Base-by-base conservation (phyloP, 2,329 filamentous ascomycete genomes). In the Talaromyces sp. region DNA sequence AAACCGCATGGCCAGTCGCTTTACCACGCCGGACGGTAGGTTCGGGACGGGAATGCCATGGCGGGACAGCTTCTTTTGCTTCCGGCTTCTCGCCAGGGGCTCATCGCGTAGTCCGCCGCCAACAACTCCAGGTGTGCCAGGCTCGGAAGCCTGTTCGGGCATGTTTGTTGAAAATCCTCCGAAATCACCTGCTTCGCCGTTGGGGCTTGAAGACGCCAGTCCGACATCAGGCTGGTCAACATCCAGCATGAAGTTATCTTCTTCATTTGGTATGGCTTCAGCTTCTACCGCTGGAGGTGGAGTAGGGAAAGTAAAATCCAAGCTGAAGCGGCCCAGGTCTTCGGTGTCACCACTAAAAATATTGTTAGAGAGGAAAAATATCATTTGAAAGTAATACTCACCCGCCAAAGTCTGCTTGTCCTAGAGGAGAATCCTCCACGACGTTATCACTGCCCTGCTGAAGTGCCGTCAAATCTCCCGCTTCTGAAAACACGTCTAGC, bases 31-130 rank as follows among this genome's bases (percentile, higher is more conserved):
- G 0, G 84, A 78, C 2, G 92, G 91, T 50, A 96, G 78, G 0
- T 88, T 87, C 0, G 91, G 89, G 66, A 93, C 92, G 64, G 89
- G 85, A 56, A 90, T 86, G 30, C 91, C 91, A 69, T 92, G 82
- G 56, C 84, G 84, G 0, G 92, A 96, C 16, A 85, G 68, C 64
- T 83, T 81, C 65, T 85, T 83, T 66, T 85, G 80, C 66, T 79
- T 84, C 66, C 50, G 69, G 69, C 51, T 71, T 68, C 28, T 67
- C 60, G 66, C 65, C 31, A 60, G 56, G 12, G 65, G 69, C 55
- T 75, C 72, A 50, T 72, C 70, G 59, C 71, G 68, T 71, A 75
- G 68, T 9, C 76, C 76, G 28, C 73, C 73, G 6, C 71, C 73
- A 55, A 72, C 68, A 57, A 76, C 61, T 0, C 71, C 72, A 7